A percentile compares a stretch with the other conserved stretches of the same genome.
Evolutionary conservation across 495 filamentous ascomycete species (phyloP).

Genomic region (Penicillium bovifimosum): DNA sequence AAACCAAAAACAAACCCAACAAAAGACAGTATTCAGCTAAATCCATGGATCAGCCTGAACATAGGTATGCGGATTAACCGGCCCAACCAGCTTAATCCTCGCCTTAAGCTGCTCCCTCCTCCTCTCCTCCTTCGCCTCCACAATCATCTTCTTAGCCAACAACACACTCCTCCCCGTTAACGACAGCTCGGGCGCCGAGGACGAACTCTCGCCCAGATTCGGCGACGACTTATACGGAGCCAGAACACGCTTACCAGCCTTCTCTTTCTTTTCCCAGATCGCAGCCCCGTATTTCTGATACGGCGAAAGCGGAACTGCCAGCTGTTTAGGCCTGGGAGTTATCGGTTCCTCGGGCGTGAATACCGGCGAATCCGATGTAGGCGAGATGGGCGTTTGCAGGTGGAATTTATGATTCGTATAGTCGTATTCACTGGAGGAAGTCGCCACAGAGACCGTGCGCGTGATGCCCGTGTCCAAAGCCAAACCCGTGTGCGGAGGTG

Average conservation of each 20-base stretch:
- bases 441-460: not conserved
- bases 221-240: constrained; percentile 12
- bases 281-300: constrained; percentile 37
- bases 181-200: not conserved
- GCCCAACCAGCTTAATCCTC: constrained; percentile 41
- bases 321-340: constrained; percentile 21
- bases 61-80: constrained; percentile 35
- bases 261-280: constrained; percentile 35
- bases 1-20: not conserved
- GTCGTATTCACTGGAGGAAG: constrained; percentile 3
- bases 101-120: constrained; percentile 38
- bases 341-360: not conserved
- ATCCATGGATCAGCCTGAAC: constrained; percentile 32
- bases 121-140: constrained; percentile 29
- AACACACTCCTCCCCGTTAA: constrained; percentile 19
- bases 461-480: not conserved
- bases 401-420: constrained; percentile 2
- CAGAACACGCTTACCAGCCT: constrained; percentile 26
- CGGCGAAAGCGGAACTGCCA: constrained; percentile 30
- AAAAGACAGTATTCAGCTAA: no score
- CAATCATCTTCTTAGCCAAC: constrained; percentile 31
- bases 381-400: constrained; percentile 10
- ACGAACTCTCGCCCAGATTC: not conserved
- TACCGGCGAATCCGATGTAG: not conserved
- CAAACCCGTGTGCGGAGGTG: not conserved